A percentile compares a stretch with the other conserved stretches of the same genome.
phyloP scores from a whole-genome alignment of 1,139 yeast species.

The Yamadazyma taylorii region DNA sequence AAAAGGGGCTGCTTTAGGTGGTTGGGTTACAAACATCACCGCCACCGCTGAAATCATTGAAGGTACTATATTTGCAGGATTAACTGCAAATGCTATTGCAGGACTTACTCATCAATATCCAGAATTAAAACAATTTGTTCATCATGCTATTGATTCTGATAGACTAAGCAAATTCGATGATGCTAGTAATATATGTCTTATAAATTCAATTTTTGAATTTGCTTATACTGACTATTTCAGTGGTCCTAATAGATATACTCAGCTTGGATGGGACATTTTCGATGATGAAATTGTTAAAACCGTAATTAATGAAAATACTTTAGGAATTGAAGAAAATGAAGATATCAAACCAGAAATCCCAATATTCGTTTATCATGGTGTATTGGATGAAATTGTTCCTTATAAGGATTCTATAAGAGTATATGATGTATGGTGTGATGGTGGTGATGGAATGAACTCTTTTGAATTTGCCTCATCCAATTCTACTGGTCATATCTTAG shows the following conservation, averaged over 20 bases:
- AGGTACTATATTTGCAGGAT: constrained; percentile 27
- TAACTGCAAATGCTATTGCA: constrained; percentile 25
- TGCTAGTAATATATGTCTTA: constrained; percentile 16
- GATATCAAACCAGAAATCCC: constrained; percentile 29
- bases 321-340: constrained; percentile 15
- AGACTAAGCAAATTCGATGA: constrained; percentile 10
- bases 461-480: constrained; percentile 28
- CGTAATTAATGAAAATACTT: constrained; percentile 20
- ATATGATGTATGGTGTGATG: constrained; percentile 31
- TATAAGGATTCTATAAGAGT: constrained; percentile 24
- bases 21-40: constrained; percentile 27
- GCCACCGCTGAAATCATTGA: constrained; percentile 26
- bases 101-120: constrained; percentile 32
- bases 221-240: constrained; percentile 16
- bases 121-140: constrained; percentile 8
- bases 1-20: constrained; percentile 35
- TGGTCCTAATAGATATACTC: constrained; percentile 17
- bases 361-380: constrained; percentile 34
- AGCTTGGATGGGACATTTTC: constrained; percentile 18
- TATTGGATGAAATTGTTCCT: constrained; percentile 31
- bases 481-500: constrained; percentile 28
- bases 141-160: background rate
- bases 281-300: constrained; percentile 8
- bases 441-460: constrained; percentile 28
- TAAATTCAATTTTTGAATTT: constrained; percentile 10